These are phyloP conservation scores for Plasmodium sp. DNA, from an alignment of 169 alveolate genomes.

Conservation along the genomic window DNA sequence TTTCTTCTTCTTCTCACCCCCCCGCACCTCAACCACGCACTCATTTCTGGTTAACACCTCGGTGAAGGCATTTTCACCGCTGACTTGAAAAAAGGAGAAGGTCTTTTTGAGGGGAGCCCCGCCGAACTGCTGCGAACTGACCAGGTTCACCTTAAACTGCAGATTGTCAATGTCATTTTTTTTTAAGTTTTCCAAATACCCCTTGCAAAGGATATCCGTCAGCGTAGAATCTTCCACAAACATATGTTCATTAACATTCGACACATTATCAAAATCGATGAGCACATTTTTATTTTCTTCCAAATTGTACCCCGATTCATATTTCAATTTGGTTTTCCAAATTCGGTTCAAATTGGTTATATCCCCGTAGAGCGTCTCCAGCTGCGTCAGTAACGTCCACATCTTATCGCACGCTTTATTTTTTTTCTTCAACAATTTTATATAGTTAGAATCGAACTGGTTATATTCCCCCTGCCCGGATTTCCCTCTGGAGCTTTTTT, in stretches of 20 bases:
- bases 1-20: background rate
- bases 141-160: conserved; percentile 39
- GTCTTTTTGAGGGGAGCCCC: conserved; percentile 48
- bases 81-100: conserved; percentile 19
- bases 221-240: conserved; percentile 27
- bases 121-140: conserved; percentile 63
- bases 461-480: conserved; percentile 44
- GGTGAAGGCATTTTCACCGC: background rate
- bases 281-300: conserved; percentile 70
- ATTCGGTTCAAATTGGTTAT: conserved; percentile 29
- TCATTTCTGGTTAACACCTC: background rate
- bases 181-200: conserved; percentile 60
- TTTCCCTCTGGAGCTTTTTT: background rate
- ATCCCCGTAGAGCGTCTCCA: conserved; percentile 65
- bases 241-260: conserved; percentile 1
- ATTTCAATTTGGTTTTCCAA: conserved; percentile 43
- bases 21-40: background rate
- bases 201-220: conserved; percentile 55
- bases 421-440: conserved; percentile 59
- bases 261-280: conserved; percentile 22
- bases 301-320: conserved; percentile 67
- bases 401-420: conserved; percentile 45
- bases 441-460: conserved; percentile 27
- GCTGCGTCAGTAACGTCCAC: conserved; percentile 57
- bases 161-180: conserved; percentile 56